phyloP scores from a whole-genome alignment of 2,329 filamentous ascomycete species.

The Curvularia hawaiiensis region DNA sequence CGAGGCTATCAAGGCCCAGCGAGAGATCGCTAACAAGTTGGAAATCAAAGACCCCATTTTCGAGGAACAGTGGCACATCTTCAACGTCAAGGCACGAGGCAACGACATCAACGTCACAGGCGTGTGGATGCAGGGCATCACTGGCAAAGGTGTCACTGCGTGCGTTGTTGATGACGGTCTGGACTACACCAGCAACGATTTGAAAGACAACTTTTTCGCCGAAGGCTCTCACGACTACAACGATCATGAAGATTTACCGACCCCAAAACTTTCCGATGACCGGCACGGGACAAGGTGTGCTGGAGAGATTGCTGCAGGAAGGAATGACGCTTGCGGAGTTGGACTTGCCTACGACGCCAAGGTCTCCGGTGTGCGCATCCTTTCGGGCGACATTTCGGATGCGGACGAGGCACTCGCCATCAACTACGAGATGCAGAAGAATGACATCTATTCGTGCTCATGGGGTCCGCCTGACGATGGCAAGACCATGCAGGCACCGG shows the following conservation, averaged over 20 bases:
- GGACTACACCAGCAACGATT: slow-evolving; percentile 92
- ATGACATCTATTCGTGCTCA: slow-evolving; percentile 97
- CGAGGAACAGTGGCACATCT: slow-evolving; percentile 91
- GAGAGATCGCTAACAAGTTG: slow-evolving; percentile 59
- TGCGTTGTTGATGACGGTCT: slow-evolving; percentile 96
- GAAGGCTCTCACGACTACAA: slow-evolving; percentile 97
- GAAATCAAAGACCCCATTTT: slow-evolving; percentile 90
- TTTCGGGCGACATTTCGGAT: slow-evolving; percentile 88
- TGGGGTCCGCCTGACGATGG: slow-evolving; percentile 98
- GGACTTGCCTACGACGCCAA: slow-evolving; percentile 92
- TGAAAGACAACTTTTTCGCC: slow-evolving; percentile 93
- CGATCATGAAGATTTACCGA: slow-evolving; percentile 77
- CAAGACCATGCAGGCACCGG: slow-evolving; percentile 89
- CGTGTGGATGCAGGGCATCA: slow-evolving; percentile 88
- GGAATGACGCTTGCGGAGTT: slow-evolving; percentile 92
- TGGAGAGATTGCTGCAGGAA: slow-evolving; percentile 90
- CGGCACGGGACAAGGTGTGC: slow-evolving; percentile 92
- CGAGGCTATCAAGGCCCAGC: slow-evolving; percentile 55
- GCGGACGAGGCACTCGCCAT: slow-evolving; percentile 90
- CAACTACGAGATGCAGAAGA: slow-evolving; percentile 89
- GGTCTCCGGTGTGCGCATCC: slow-evolving; percentile 88
- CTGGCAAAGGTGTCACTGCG: slow-evolving; percentile 84
- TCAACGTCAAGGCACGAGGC: slow-evolving; percentile 78
- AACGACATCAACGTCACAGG: slow-evolving; percentile 97
- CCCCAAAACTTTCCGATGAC: slow-evolving; percentile 82